Evolutionary conservation across 2,329 filamentous ascomycete species (phyloP).

Genomic region (Zalaria sp.): DNA sequence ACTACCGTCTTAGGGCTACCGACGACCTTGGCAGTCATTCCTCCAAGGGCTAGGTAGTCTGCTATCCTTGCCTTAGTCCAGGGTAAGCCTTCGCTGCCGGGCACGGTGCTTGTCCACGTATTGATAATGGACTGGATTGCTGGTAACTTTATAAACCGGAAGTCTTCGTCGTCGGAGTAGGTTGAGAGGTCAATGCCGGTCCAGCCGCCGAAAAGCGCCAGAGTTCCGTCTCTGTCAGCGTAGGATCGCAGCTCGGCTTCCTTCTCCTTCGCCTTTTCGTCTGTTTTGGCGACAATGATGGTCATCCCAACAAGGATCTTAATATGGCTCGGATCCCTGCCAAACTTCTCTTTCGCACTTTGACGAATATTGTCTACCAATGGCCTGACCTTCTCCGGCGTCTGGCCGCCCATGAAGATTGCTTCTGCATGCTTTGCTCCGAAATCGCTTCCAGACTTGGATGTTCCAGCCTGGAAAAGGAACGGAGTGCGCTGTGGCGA

Average conservation of each 20-base stretch:
- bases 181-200: slow-evolving; percentile 51
- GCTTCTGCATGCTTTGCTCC: slow-evolving; percentile 57
- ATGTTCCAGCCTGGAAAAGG: slow-evolving; percentile 57
- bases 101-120: slow-evolving; percentile 41
- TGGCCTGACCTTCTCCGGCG: slow-evolving; percentile 27
- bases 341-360: slow-evolving; percentile 21
- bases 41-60: slow-evolving; percentile 53
- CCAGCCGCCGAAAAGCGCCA: slow-evolving; percentile 62
- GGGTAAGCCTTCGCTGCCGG: slow-evolving; percentile 39
- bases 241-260: slow-evolving; percentile 47
- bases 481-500: slow-evolving; percentile 55
- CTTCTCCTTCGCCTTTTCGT: slow-evolving; percentile 52
- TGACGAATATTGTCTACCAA: neutral
- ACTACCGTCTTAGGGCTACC: slow-evolving; percentile 52
- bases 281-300: slow-evolving; percentile 49
- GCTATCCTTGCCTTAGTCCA: slow-evolving; percentile 63
- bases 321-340: slow-evolving; percentile 45
- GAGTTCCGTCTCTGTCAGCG: slow-evolving; percentile 49
- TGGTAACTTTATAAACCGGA: slow-evolving; percentile 47
- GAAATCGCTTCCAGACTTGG: slow-evolving; percentile 50
- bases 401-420: slow-evolving; percentile 41
- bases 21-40: slow-evolving; percentile 49
- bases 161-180: slow-evolving; percentile 50
- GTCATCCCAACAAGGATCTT: slow-evolving; percentile 56
- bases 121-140: slow-evolving; percentile 44